Conservation (phyloP, 192 early-diverging fungal species). For the Chytriomyces sp. region DNA sequence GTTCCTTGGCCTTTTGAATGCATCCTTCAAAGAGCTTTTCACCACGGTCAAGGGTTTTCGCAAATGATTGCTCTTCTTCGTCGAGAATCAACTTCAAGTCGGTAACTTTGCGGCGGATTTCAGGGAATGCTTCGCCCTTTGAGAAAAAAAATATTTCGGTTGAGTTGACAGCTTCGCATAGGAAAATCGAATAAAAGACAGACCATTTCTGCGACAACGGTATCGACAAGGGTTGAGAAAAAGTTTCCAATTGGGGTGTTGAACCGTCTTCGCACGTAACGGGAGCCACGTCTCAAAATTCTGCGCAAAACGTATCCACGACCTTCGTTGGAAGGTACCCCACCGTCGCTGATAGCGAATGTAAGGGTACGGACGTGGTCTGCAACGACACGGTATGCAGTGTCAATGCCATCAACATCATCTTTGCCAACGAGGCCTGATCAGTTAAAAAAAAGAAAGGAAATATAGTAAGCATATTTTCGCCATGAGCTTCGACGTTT, state of each 20-base stretch:
- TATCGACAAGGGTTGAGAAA: conserved; percentile 93
- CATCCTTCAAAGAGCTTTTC: conserved; percentile 90
- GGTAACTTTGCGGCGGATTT: conserved; percentile 74
- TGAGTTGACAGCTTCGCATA: background rate
- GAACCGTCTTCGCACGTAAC: conserved; percentile 93
- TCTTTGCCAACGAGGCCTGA: conserved; percentile 72
- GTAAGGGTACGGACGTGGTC: conserved; percentile 97
- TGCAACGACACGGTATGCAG: conserved; percentile 97
- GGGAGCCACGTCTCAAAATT: conserved; percentile 91
- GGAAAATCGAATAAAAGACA: conserved; percentile 15
- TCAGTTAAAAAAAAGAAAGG: background rate
- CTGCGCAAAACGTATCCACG: conserved; percentile 97
- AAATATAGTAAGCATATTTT: background rate
- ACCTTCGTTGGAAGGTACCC: conserved; percentile 96
- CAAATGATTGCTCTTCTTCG: conserved; percentile 95
- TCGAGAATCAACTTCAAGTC: conserved; percentile 94
- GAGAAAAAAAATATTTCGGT: conserved; percentile 8
- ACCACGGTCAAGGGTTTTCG: conserved; percentile 95
- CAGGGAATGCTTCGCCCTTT: conserved; percentile 88
- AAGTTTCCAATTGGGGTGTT: conserved; percentile 87
- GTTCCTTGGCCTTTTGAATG: conserved; percentile 68
- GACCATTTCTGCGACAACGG: conserved; percentile 88
- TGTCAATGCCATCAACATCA: conserved; percentile 94
- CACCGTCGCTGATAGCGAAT: conserved; percentile 95
- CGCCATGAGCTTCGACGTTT: background rate